phyloP scores from a whole-genome alignment of 2,329 filamentous ascomycete species.

The Penicillium griseofulvum region DNA sequence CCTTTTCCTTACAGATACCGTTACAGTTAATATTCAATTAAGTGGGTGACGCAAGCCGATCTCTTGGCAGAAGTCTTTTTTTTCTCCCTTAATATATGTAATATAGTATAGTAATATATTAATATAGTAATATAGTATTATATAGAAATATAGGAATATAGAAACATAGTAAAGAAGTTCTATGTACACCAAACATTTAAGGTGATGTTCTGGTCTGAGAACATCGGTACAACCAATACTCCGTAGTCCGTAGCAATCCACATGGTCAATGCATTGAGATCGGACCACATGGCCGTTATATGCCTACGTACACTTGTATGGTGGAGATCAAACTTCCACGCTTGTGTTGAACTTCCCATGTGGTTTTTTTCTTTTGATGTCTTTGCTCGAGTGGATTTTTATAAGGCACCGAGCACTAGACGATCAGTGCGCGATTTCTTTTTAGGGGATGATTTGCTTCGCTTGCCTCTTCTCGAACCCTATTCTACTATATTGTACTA shows the following conservation, averaged over 20 bases:
- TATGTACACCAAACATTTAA: too few relatives aligned
- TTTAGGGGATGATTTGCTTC: neutral
- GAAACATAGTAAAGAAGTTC: too few relatives aligned
- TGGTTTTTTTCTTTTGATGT: neutral
- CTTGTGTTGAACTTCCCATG: neutral
- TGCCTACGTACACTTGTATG: neutral
- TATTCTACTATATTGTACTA: neutral
- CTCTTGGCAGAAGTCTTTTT: slow-evolving; percentile 12
- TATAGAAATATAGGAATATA: too few relatives aligned
- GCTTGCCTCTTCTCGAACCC: slow-evolving; percentile 1
- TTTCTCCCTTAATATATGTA: neutral
- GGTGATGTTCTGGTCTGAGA: too few relatives aligned
- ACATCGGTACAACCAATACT: neutral
- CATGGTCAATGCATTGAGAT: too few relatives aligned
- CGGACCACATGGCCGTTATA: neutral
- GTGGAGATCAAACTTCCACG: slow-evolving; percentile 1
- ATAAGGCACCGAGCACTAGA: neutral
- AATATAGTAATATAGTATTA: too few relatives aligned
- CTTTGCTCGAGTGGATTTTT: neutral
- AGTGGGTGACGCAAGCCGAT: slow-evolving; percentile 24
- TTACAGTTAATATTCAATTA: neutral
- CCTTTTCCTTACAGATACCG: too few relatives aligned
- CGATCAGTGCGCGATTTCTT: slow-evolving; percentile 3
- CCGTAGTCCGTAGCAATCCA: neutral
- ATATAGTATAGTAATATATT: too few relatives aligned